phyloP scores from a whole-genome alignment of 352 stramenopile species.

The Pythium sp. region DNA sequence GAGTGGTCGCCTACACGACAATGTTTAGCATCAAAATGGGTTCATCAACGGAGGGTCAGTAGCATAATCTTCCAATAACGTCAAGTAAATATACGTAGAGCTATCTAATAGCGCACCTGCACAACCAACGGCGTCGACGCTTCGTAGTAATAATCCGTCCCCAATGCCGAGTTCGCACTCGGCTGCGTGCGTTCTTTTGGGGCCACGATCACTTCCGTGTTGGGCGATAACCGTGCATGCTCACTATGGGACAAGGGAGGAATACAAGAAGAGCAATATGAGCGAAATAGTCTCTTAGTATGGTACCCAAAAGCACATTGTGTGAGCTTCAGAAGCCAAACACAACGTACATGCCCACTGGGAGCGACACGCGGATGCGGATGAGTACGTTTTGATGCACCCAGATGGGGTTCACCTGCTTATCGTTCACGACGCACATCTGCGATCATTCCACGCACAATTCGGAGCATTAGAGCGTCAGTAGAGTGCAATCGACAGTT shows the following conservation, averaged over 20 bases:
- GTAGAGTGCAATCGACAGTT: background rate
- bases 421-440: slow-evolving; percentile 87
- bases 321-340: background rate
- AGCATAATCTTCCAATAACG: too few relatives aligned
- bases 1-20: background rate
- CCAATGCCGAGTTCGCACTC: slow-evolving; percentile 27
- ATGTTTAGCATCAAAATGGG: background rate
- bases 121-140: slow-evolving; percentile 47
- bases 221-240: slow-evolving; percentile 60
- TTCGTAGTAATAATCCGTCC: slow-evolving; percentile 56
- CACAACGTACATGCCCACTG: slow-evolving; percentile 57
- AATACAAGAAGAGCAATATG: background rate
- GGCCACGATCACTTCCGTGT: slow-evolving; percentile 74
- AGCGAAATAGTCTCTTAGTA: background rate
- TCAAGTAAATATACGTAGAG: too few relatives aligned
- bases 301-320: background rate
- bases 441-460: slow-evolving; percentile 20
- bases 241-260: slow-evolving; percentile 31
- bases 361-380: slow-evolving; percentile 53
- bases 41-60: too few relatives aligned
- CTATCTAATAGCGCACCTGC: slow-evolving; percentile 29
- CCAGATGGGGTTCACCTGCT: slow-evolving; percentile 81
- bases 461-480: background rate
- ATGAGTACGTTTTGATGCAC: slow-evolving; percentile 80
- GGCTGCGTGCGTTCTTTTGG: slow-evolving; percentile 60